A percentile compares a stretch with the other conserved stretches of the same genome.
These are phyloP conservation scores for Penicillium simplicissimum DNA, from an alignment of 495 filamentous ascomycete genomes.

Conservation along the genomic window DNA sequence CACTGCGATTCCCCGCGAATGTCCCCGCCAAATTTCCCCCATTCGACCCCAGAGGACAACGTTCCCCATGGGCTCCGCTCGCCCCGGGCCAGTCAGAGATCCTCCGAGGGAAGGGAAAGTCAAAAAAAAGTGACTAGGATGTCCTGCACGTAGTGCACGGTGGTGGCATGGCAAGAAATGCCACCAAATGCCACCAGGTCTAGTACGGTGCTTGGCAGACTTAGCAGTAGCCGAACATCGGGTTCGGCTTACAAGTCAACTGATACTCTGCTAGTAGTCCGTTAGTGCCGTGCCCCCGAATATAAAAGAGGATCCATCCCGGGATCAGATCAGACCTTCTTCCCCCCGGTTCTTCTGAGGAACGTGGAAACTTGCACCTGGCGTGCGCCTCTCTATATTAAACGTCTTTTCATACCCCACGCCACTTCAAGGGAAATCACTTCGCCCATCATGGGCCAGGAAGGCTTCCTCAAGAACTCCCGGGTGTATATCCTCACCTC, in stretches of 20 bases:
- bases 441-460: slow-evolving; percentile 20
- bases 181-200: slow-evolving; percentile 9
- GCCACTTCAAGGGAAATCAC: background rate
- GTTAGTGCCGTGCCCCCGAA: background rate
- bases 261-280: background rate
- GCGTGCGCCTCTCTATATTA: background rate
- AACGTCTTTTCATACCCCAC: background rate
- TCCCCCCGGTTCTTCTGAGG: slow-evolving; percentile 5
- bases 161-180: background rate
- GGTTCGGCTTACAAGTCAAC: slow-evolving; percentile 1
- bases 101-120: background rate
- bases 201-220: slow-evolving; percentile 9
- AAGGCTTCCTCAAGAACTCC: slow-evolving; percentile 50
- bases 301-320: slow-evolving; percentile 22
- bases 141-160: background rate
- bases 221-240: slow-evolving; percentile 14
- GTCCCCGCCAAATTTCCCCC: slow-evolving; percentile 25
- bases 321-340: background rate
- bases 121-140: background rate
- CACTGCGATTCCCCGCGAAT: slow-evolving; percentile 8
- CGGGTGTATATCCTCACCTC: slow-evolving; percentile 55
- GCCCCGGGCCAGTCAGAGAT: slow-evolving; percentile 4
- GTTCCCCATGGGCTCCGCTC: slow-evolving; percentile 13
- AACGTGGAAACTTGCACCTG: slow-evolving; percentile 2
- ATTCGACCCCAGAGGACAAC: slow-evolving; percentile 12